Base-by-base conservation (phyloP, 2,329 filamentous ascomycete species). In the Nectriaceae sp. region DNA sequence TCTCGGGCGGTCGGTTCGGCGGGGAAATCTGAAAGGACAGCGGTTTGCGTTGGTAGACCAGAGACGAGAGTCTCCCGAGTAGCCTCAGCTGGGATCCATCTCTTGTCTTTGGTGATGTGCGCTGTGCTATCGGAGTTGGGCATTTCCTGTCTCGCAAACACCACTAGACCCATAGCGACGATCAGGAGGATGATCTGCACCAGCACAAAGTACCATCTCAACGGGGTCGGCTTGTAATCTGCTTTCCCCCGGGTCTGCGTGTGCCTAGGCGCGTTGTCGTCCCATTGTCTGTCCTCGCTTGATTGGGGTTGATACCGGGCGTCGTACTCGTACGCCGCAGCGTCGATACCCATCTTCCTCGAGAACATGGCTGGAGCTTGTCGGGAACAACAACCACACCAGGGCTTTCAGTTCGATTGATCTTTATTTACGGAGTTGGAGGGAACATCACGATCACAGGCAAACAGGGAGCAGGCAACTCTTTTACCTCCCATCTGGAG, bases 141-240 rank as follows among this genome's bases (percentile, higher is more conserved):
- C 60, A 63, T 63, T 19, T 48, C 41, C 20, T 54, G 39, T 36
- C 52, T 50, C 5, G 60, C 60, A 54, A 56, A 63, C 11, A 61
- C 24, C 8, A 61, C 53, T 4, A 63, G 46, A 5, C 56, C 60
- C 56, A 60, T 57, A 3, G 50, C 45, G 2, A 29, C 50, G 37
- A 59, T 29, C 26, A 63, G 47, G 36, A 55, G 50, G 8, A 45
- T 11, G 18, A 63, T 52, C 18, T 60, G 46, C 0, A 41, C 42
- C 2, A 54, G 21, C 5, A 63, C 48, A 20, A 57, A 63, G 43
- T 61, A 59, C 60, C 60, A 63, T 48, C 60, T 44, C 21, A 63
- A 38, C 18, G 60, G 56, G 21, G 60, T 63, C 4, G 60, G 60
- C 11, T 49, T 54, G 33, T 63, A 63, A 40, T 60, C 54, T 11